phyloP scores from a whole-genome alignment of 148 eudicot genomes.

The Arbutus unedo region DNA sequence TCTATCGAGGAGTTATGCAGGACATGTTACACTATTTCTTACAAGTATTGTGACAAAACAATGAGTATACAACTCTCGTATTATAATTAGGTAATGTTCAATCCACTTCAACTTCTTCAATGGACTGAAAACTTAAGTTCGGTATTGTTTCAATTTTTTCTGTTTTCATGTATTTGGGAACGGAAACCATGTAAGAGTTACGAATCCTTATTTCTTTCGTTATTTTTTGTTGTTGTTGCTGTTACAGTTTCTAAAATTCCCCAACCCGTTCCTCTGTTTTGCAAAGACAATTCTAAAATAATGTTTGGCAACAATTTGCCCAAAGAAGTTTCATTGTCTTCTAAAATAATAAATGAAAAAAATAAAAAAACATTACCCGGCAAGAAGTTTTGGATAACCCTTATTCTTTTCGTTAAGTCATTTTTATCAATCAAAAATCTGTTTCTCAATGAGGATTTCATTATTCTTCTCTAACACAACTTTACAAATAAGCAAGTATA shows the following conservation, averaged over 20 bases:
- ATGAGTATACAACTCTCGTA: not conserved
- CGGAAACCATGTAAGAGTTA: not conserved
- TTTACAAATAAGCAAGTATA: not conserved
- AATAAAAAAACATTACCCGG: not conserved
- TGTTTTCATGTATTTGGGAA: not conserved
- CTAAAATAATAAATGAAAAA: not conserved
- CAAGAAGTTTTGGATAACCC: not conserved
- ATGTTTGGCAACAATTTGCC: not conserved
- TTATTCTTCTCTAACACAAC: not conserved
- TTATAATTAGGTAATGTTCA: not conserved
- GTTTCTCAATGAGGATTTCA: not conserved
- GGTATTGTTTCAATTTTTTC: not conserved
- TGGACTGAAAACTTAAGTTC: not conserved
- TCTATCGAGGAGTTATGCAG: too few relatives aligned
- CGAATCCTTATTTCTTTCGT: not conserved
- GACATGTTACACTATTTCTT: too few relatives aligned
- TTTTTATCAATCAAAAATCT: not conserved
- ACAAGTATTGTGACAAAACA: too few relatives aligned
- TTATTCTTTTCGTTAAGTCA: not conserved
- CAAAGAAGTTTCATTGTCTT: not conserved
- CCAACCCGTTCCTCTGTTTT: not conserved
- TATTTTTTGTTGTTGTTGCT: too few relatives aligned
- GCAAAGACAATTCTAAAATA: too few relatives aligned
- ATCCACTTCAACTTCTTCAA: not conserved
- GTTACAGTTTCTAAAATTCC: not conserved